Percentiles rank a stretch among this genome's conserved stretches.
Evolutionary conservation across 2,329 filamentous ascomycete genomes (phyloP).

Genomic region (Plectosphaerella cucumerina): DNA sequence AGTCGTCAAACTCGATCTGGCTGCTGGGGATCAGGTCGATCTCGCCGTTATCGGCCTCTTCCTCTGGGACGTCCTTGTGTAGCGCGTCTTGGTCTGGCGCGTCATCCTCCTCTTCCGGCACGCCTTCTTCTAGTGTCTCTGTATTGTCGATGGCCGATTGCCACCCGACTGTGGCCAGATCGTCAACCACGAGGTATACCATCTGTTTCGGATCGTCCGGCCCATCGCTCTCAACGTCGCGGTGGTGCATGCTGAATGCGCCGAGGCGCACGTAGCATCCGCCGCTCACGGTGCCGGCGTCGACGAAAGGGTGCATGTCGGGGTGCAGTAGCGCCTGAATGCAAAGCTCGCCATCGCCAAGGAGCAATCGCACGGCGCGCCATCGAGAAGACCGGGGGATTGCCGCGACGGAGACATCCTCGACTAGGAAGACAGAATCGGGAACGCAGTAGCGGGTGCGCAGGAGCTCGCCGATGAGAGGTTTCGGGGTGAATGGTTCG

Average conservation of each 20-base stretch:
- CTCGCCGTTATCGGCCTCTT: neutral
- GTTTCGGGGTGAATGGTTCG: conserved; percentile 23
- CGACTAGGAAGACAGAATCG: conserved; percentile 46
- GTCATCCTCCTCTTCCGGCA: conserved; percentile 19
- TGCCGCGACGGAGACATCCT: conserved; percentile 33
- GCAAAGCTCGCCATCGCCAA: conserved; percentile 50
- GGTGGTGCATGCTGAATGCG: conserved; percentile 19
- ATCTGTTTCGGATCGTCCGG: conserved; percentile 17
- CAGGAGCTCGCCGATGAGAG: conserved; percentile 44
- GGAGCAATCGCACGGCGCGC: conserved; percentile 41
- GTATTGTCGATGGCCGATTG: conserved; percentile 18
- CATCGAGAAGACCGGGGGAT: conserved; percentile 30
- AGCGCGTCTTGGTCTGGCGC: conserved; percentile 15
- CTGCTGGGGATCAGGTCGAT: conserved; percentile 7
- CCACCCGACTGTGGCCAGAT: conserved; percentile 43
- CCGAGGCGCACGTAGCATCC: conserved; percentile 47
- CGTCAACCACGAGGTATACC: conserved; percentile 41
- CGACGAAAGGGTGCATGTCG: conserved; percentile 43
- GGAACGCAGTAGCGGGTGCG: conserved; percentile 42
- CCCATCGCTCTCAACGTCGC: conserved; percentile 2
- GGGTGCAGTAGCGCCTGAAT: conserved; percentile 47
- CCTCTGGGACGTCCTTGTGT: conserved; percentile 2
- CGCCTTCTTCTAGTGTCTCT: neutral
- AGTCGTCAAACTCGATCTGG: conserved; percentile 8
- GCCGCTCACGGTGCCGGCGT: conserved; percentile 36